Conservation (phyloP, 805 yeast species). For the Candida michaelii region DNA sequence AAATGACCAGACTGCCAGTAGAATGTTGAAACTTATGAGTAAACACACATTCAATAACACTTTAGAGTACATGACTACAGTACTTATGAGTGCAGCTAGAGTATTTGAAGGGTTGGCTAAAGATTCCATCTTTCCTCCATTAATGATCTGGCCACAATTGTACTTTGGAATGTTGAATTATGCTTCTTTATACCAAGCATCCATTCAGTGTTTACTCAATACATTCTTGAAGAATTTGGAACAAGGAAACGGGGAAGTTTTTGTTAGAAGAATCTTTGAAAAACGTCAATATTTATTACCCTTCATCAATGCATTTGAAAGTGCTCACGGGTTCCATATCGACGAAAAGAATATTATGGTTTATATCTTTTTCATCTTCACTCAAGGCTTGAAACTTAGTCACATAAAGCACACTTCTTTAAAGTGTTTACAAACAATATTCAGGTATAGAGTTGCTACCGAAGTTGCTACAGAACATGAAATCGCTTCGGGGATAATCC, state of each 20-base stretch:
- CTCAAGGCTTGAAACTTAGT: constrained; percentile 61
- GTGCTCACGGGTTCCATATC: constrained; percentile 35
- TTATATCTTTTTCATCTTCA: constrained; percentile 45
- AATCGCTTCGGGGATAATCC: constrained; percentile 15
- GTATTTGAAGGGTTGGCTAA: constrained; percentile 49
- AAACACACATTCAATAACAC: constrained; percentile 20
- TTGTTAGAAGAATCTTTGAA: constrained; percentile 28
- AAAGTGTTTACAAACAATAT: constrained; percentile 42
- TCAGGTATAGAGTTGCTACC: constrained; percentile 43
- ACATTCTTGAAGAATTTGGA: constrained; percentile 26
- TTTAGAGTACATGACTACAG: constrained; percentile 35
- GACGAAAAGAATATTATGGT: constrained; percentile 50
- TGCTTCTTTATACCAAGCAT: constrained; percentile 32
- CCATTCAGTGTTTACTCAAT: constrained; percentile 29
- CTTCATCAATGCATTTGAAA: constrained; percentile 44
- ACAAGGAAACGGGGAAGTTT: constrained; percentile 21
- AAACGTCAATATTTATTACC: constrained; percentile 41
- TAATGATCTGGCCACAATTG: constrained; percentile 49
- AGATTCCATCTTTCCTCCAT: constrained; percentile 45
- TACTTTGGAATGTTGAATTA: constrained; percentile 30
- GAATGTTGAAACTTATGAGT: constrained; percentile 27
- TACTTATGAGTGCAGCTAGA: constrained; percentile 39
- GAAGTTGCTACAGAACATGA: constrained; percentile 14
- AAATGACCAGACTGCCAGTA: constrained; percentile 49
- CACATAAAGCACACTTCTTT: constrained; percentile 53